A percentile compares a stretch with the other conserved stretches of the same genome.
phyloP scores from a whole-genome alignment of 257 asterid genomes.

The Cordia subcordata region DNA sequence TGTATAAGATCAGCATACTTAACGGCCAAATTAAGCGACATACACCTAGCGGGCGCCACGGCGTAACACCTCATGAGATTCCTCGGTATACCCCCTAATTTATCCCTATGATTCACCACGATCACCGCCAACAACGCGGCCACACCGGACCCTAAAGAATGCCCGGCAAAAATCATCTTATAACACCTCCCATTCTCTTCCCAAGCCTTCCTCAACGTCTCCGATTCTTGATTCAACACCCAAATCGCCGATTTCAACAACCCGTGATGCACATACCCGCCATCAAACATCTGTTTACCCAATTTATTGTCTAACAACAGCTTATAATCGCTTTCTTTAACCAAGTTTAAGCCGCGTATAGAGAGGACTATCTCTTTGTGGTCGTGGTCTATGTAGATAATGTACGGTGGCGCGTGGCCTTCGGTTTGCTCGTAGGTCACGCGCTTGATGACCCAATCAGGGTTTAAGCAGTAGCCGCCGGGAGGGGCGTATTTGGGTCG shows the following conservation, averaged over 20 bases:
- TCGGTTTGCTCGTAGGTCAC: constrained; percentile 66
- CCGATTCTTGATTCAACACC: constrained; percentile 71
- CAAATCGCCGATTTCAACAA: constrained; percentile 79
- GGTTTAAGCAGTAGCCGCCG: constrained; percentile 64
- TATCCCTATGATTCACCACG: constrained; percentile 67
- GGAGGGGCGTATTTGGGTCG: constrained; percentile 56
- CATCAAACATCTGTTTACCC: constrained; percentile 93
- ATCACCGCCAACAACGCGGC: constrained; percentile 68
- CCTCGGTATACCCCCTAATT: constrained; percentile 76
- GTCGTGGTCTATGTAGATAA: constrained; percentile 73
- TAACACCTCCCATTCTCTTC: constrained; percentile 65
- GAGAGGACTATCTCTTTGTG: constrained; percentile 73
- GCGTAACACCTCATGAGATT: constrained; percentile 65
- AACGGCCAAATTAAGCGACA: constrained; percentile 95
- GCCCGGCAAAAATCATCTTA: constrained; percentile 81
- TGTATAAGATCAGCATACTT: constrained; percentile 79
- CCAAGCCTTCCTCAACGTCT: constrained; percentile 59
- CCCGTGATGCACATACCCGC: constrained; percentile 92
- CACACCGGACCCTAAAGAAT: constrained; percentile 94
- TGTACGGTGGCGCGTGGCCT: constrained; percentile 86
- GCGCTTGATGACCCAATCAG: constrained; percentile 68
- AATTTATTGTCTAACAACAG: constrained; percentile 63
- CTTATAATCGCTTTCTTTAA: constrained; percentile 72
- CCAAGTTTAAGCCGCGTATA: constrained; percentile 72
- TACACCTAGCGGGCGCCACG: constrained; percentile 88